Conservation (phyloP, 2,329 filamentous ascomycete species). For the Periglandula ipomoeae region DNA sequence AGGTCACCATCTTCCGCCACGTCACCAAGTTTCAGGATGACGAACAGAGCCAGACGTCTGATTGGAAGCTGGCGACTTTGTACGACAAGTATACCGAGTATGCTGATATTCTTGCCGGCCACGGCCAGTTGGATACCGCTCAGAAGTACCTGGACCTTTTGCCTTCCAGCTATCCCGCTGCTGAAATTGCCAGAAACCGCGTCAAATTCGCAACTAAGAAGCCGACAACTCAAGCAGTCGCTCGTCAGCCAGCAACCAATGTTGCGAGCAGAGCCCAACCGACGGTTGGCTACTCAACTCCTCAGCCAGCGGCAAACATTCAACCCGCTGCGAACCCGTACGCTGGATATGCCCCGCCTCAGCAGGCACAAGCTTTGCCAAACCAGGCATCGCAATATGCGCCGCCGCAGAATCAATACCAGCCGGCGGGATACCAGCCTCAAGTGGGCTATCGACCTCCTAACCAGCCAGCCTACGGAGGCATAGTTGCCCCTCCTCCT, state of each 20-base stretch:
- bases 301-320: constrained; percentile 25
- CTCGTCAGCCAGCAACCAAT: constrained; percentile 14
- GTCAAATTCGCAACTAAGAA: constrained; percentile 72
- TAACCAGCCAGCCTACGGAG: constrained; percentile 27
- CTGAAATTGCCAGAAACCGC: constrained; percentile 76
- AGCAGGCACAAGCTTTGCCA: constrained; percentile 17
- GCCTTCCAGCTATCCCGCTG: constrained; percentile 73
- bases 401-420: constrained; percentile 27
- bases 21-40: constrained; percentile 84
- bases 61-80: constrained; percentile 80
- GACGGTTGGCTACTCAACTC: constrained; percentile 37
- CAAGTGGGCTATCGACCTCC: constrained; percentile 43
- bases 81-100: constrained; percentile 98
- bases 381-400: constrained; percentile 27
- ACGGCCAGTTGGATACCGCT: constrained; percentile 78
- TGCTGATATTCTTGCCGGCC: constrained; percentile 84
- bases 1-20: constrained; percentile 92
- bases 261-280: constrained; percentile 16
- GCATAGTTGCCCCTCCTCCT: constrained; percentile 20
- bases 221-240: constrained; percentile 17
- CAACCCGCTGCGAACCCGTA: constrained; percentile 21
- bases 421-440: constrained; percentile 16
- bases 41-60: constrained; percentile 60
- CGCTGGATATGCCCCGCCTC: constrained; percentile 10
- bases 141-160: constrained; percentile 88